Percentiles rank a stretch among this genome's conserved stretches.
Conservation (phyloP, 2,329 filamentous ascomycete species). For the Polytolypa hystricis region DNA sequence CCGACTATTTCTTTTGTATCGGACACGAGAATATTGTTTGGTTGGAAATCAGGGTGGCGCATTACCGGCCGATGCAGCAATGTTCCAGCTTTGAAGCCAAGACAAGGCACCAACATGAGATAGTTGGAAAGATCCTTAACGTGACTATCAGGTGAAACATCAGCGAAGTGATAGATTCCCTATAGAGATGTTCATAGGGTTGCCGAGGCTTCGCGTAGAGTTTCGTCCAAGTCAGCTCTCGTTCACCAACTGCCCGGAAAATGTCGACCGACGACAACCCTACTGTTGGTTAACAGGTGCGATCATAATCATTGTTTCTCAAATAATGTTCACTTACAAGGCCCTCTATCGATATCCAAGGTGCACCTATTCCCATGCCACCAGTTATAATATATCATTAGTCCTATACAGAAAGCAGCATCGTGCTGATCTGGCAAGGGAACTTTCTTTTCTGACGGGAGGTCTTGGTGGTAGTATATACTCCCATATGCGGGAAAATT, state of each 20-base stretch:
- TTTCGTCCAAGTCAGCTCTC: slow-evolving; percentile 1
- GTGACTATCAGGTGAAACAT: slow-evolving; percentile 4
- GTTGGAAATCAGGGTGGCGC: slow-evolving; percentile 9
- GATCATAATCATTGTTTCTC: not conserved
- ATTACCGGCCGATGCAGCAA: slow-evolving; percentile 21
- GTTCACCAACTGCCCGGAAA: not conserved
- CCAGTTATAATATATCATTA: not conserved
- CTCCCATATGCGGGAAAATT: slow-evolving; percentile 12
- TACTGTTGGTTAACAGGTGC: too few species aligned
- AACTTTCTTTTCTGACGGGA: not conserved
- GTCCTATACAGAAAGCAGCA: slow-evolving; percentile 1
- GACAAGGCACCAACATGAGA: slow-evolving; percentile 3
- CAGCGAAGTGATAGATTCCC: slow-evolving; percentile 2
- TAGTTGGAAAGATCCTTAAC: slow-evolving; percentile 2
- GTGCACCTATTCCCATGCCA: not conserved
- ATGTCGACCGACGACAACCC: not conserved
- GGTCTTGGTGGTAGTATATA: slow-evolving; percentile 6
- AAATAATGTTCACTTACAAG: slow-evolving; percentile 1
- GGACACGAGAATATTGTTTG: slow-evolving; percentile 8
- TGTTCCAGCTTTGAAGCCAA: not conserved
- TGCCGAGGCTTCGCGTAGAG: slow-evolving; percentile 1
- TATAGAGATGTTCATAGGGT: slow-evolving; percentile 1
- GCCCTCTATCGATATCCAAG: not conserved
- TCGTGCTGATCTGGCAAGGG: not conserved
- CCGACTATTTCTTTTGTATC: slow-evolving; percentile 1